Base-by-base conservation (phyloP, 352 stramenopile genomes). In the Globisporangium cylindrosporum region DNA sequence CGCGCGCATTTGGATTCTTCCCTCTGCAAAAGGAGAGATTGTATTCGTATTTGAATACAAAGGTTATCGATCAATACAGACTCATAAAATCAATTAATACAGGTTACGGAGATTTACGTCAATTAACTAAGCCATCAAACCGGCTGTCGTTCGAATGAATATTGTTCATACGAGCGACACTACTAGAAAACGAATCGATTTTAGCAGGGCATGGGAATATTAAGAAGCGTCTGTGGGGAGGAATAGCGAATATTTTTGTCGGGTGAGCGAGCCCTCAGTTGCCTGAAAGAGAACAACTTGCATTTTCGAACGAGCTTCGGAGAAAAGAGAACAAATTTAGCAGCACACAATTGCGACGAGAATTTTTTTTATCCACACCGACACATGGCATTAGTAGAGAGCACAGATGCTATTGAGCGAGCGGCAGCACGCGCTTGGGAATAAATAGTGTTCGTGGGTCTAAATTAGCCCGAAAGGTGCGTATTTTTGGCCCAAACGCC, bases 321-420 rank as follows among this genome's bases (percentile, higher is more conserved):
- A 58, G n/a, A 58, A 58, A 58, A 58, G 51, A 58, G 51, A 58
- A 58, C 51, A 58, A n/a, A 36, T 58, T 58, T 58, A 58, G 51
- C 51, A 58, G 2, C 48, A 25, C 36, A 43, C 36, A 43, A 18
- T 15, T 43, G 36, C 36, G 10, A 43, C 10, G 41, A 48, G 41
- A 32, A 29, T 7, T 32, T 32, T 32, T 32, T 32, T 32, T 32
- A 32, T 32, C 29, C 29, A 48, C 41, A n/a, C 38, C 38, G 10
- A 15, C 36, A 43, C 36, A 43, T 43, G 36, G 36, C 36, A 15
- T 43, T 43, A 43, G 36, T 14, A 43, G 3, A 43, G 36, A 14
- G 10, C 10, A 43, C 36, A 43, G 12, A 43, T 43, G 36, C 36
- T 43, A 43, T 14, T 43, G 36, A 43, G 10, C 36, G 36, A 43